Percentiles rank a stretch among this genome's conserved stretches.
Conservation (phyloP, 352 stramenopile species). For the Phytophthora capsici region DNA sequence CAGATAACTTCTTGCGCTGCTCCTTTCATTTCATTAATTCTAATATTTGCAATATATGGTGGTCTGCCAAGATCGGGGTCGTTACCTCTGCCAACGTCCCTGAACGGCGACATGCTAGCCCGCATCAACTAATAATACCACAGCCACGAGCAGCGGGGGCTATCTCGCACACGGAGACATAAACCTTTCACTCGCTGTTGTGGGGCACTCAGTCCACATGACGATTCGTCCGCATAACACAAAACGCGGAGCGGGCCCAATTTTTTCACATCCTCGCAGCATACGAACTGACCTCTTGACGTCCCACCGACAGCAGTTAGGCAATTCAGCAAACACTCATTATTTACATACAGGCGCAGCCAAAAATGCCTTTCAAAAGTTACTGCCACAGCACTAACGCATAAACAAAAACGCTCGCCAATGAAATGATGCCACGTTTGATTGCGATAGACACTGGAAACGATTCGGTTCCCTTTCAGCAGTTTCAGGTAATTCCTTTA, state of each 20-base stretch:
- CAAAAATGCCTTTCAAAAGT: slow-evolving; percentile 2
- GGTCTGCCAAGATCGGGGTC: too few species aligned
- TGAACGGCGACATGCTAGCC: slow-evolving; percentile 33
- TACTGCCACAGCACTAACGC: slow-evolving; percentile 14
- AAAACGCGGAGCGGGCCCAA: slow-evolving; percentile 17
- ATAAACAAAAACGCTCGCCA: slow-evolving; percentile 22
- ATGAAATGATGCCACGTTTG: slow-evolving; percentile 33
- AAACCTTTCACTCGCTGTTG: slow-evolving; percentile 27
- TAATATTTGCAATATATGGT: too few species aligned
- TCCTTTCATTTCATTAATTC: too few species aligned
- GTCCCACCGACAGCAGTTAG: slow-evolving; percentile 32
- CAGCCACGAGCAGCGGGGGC: slow-evolving; percentile 17
- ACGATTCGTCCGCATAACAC: slow-evolving; percentile 29
- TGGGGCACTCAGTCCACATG: slow-evolving; percentile 31
- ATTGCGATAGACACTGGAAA: slow-evolving; percentile 44
- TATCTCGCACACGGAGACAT: slow-evolving; percentile 25
- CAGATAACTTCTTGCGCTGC: too few species aligned
- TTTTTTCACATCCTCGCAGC: slow-evolving; percentile 26
- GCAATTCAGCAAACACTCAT: slow-evolving; percentile 24
- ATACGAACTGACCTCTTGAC: slow-evolving; percentile 36
- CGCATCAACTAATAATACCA: neutral
- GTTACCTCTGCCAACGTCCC: slow-evolving; percentile 68
- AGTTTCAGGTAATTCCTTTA: slow-evolving; percentile 93
- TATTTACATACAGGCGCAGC: slow-evolving; percentile 7
- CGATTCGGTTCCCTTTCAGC: slow-evolving; percentile 83